Conservation (phyloP, 805 yeast species). For the Martiniozyma abietophila region DNA sequence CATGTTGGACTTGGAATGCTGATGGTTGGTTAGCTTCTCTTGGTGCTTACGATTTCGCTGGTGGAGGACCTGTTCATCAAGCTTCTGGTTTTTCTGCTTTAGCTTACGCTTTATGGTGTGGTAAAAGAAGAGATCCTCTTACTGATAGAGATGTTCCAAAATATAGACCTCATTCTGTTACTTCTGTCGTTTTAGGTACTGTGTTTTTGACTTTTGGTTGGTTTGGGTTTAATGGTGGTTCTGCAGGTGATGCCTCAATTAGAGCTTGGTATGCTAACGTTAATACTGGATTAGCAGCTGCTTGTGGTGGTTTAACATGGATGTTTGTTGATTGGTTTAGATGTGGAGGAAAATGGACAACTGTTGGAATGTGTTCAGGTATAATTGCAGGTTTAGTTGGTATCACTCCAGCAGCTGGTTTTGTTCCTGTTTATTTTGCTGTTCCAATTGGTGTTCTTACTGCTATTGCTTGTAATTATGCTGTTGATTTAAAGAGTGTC, state of each 20-base stretch:
- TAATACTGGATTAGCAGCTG: slow-evolving; percentile 91
- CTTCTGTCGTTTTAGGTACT: slow-evolving; percentile 86
- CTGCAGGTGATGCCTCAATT: slow-evolving; percentile 86
- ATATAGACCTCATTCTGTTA: slow-evolving; percentile 89
- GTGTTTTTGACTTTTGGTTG: slow-evolving; percentile 97
- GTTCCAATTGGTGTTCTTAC: slow-evolving; percentile 76
- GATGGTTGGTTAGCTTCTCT: slow-evolving; percentile 80
- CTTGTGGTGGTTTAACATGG: slow-evolving; percentile 91
- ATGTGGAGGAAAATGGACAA: slow-evolving; percentile 83
- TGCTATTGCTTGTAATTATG: slow-evolving; percentile 71
- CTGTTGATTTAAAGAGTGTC: slow-evolving; percentile 67
- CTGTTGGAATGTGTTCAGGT: slow-evolving; percentile 92
- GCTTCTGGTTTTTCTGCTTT: slow-evolving; percentile 91
- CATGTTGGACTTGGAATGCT: slow-evolving; percentile 96
- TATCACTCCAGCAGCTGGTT: slow-evolving; percentile 96
- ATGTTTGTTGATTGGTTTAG: slow-evolving; percentile 83
- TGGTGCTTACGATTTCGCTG: slow-evolving; percentile 93
- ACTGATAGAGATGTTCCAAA: slow-evolving; percentile 66
- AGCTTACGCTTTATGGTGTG: slow-evolving; percentile 85
- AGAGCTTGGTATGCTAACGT: slow-evolving; percentile 92
- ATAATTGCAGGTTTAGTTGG: slow-evolving; percentile 90
- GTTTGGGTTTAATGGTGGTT: slow-evolving; percentile 99
- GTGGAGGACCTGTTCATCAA: slow-evolving; percentile 98
- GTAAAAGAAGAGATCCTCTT: slow-evolving; percentile 83
- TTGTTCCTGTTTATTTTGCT: slow-evolving; percentile 85